Conservation (phyloP, 345 rosid genomes). For the Psidium guajava region DNA sequence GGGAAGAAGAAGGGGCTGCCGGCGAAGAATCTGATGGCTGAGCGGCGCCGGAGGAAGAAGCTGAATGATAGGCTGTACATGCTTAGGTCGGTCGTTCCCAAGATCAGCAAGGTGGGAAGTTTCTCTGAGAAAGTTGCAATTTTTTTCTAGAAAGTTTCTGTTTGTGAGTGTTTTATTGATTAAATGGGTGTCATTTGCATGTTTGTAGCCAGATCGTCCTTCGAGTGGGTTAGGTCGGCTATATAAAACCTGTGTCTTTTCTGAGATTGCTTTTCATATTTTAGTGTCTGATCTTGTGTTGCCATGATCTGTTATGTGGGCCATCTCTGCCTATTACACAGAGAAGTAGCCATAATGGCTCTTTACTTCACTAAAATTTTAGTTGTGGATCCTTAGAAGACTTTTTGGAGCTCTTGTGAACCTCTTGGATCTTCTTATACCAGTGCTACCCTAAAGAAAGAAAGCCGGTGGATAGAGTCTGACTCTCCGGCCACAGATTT, state of each 20-base stretch:
- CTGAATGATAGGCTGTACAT: conserved; percentile 95
- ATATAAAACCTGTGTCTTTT: neutral
- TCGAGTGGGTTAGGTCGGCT: neutral
- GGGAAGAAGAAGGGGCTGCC: conserved; percentile 91
- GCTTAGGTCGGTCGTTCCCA: conserved; percentile 98
- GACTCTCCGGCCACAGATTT: neutral
- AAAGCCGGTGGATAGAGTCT: neutral
- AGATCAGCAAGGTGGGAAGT: conserved; percentile 81
- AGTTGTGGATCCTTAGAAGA: neutral
- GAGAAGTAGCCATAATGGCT: neutral
- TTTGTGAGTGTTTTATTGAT: neutral
- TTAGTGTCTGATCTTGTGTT: neutral
- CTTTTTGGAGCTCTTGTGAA: neutral
- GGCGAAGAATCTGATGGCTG: conserved; percentile 96
- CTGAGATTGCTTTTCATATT: neutral
- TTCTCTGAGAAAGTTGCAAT: neutral
- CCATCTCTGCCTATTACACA: neutral
- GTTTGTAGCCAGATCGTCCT: neutral
- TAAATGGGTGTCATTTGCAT: neutral
- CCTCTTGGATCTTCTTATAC: neutral
- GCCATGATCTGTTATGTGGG: neutral
- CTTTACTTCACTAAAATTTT: neutral
- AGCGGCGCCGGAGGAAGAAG: conserved; percentile 92
- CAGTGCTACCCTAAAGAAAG: neutral
- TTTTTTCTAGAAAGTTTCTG: neutral